Percentiles rank a stretch among this genome's conserved stretches.
Conservation (phyloP, 2,329 filamentous ascomycete genomes). For the Trichoderma asperellum region DNA sequence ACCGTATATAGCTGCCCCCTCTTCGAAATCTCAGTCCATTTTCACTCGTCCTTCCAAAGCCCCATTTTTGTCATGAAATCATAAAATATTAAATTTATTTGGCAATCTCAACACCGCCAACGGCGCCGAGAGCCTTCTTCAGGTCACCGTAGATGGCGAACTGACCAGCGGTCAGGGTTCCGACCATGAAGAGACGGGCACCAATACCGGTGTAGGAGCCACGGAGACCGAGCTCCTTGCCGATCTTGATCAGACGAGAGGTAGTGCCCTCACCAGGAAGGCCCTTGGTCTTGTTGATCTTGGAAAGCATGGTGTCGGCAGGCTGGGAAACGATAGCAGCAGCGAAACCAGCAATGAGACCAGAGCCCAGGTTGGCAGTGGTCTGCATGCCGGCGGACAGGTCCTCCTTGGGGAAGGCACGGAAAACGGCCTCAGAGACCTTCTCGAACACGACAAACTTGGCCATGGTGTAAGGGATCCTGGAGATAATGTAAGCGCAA, state of each 20-base stretch:
- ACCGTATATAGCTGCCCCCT: conserved; percentile 21
- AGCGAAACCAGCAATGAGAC: conserved; percentile 69
- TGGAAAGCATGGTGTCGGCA: conserved; percentile 90
- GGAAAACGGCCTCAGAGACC: conserved; percentile 75
- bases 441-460: conserved; percentile 96
- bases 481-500: conserved; percentile 40
- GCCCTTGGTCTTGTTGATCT: conserved; percentile 96
- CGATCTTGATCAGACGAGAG: conserved; percentile 84
- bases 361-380: conserved; percentile 71
- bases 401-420: conserved; percentile 69
- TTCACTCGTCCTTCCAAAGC: background rate
- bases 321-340: conserved; percentile 87
- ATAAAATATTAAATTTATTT: conserved; percentile 21
- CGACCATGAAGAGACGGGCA: conserved; percentile 67
- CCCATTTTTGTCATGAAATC: conserved; percentile 22
- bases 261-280: conserved; percentile 82
- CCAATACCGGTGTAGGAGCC: conserved; percentile 82
- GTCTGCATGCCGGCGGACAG: conserved; percentile 73
- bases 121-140: conserved; percentile 71
- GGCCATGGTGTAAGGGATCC: conserved; percentile 91
- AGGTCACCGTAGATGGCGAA: conserved; percentile 83
- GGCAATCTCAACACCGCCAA: conserved; percentile 68
- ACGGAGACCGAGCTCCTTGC: conserved; percentile 77
- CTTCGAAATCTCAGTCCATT: conserved; percentile 24
- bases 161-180: conserved; percentile 76